These are phyloP conservation scores for Trichoderma polysporum DNA, from an alignment of 2,329 filamentous ascomycete species.

Conservation along the genomic window DNA sequence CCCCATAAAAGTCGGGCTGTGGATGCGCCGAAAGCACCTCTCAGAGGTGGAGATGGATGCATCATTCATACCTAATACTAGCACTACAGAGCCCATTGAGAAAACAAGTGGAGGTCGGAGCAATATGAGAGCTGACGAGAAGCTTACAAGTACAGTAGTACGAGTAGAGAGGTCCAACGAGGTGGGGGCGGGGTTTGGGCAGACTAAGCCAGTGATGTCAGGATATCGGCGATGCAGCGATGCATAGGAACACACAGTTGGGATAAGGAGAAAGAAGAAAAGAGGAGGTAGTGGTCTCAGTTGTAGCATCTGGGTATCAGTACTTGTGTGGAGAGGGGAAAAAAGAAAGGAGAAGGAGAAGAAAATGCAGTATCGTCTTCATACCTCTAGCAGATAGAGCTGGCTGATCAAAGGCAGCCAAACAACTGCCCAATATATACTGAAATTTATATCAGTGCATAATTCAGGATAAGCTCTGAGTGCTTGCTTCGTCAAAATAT, in stretches of 20 bases:
- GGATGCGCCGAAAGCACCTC: not conserved
- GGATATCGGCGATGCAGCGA: not conserved
- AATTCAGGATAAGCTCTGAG: not conserved
- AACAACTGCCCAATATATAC: not conserved
- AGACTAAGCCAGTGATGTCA: conserved; percentile 13
- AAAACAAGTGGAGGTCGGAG: not conserved
- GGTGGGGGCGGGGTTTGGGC: conserved; percentile 11
- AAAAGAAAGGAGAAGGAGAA: not conserved
- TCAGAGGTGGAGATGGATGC: not conserved
- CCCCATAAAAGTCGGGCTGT: not conserved
- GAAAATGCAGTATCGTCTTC: not conserved
- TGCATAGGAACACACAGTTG: not conserved
- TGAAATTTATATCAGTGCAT: not conserved
- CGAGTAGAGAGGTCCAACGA: not conserved
- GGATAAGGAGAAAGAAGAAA: not conserved
- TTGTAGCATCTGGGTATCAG: not conserved
- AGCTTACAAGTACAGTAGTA: not conserved
- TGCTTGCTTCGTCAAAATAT: not conserved
- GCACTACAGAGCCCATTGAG: not conserved
- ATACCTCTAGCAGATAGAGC: not conserved
- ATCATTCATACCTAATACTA: not conserved
- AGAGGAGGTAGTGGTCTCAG: not conserved
- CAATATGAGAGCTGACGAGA: not conserved
- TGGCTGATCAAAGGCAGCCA: not conserved
- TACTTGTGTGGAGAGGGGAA: not conserved